phyloP scores from a whole-genome alignment of 1,284 basidiomycete species.

The Mycosarcoma mackinlayi region DNA sequence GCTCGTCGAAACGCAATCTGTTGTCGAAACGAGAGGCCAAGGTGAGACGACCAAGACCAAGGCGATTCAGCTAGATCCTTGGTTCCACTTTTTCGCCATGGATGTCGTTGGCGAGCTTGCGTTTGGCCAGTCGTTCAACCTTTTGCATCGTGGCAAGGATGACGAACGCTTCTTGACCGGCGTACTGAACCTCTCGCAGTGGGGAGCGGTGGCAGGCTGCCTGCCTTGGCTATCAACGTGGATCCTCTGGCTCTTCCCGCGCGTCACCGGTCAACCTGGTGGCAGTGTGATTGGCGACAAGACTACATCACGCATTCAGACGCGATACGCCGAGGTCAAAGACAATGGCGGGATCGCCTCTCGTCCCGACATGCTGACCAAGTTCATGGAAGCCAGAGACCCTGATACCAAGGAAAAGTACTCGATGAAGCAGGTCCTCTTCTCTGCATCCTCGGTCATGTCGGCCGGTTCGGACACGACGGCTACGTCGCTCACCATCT shows the following conservation, averaged over 20 bases:
- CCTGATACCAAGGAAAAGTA: conserved; percentile 42
- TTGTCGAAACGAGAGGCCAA: neutral
- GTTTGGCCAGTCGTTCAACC: conserved; percentile 46
- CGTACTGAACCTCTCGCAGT: conserved; percentile 54
- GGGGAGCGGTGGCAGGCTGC: conserved; percentile 52
- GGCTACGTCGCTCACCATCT: conserved; percentile 52
- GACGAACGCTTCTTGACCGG: conserved; percentile 48
- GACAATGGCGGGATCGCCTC: conserved; percentile 35
- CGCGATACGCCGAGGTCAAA: conserved; percentile 41
- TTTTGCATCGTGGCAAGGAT: conserved; percentile 40
- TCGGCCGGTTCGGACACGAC: conserved; percentile 64
- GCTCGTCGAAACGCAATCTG: conserved; percentile 34
- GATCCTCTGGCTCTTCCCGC: conserved; percentile 40
- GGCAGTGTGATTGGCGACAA: conserved; percentile 49
- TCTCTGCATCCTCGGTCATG: conserved; percentile 47
- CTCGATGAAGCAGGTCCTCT: conserved; percentile 44
- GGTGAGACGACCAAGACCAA: conserved; percentile 18
- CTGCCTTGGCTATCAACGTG: conserved; percentile 36
- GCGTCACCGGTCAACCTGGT: conserved; percentile 48
- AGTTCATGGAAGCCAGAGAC: conserved; percentile 53
- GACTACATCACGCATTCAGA: conserved; percentile 46
- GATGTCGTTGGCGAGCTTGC: conserved; percentile 59
- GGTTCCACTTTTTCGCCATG: conserved; percentile 61
- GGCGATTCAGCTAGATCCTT: conserved; percentile 45
- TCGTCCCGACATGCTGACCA: conserved; percentile 53